Evolutionary conservation across 306 rosid species (phyloP), one percentile per base, ranked within the genome.

Genomic region (Comarum palustre): DNA sequence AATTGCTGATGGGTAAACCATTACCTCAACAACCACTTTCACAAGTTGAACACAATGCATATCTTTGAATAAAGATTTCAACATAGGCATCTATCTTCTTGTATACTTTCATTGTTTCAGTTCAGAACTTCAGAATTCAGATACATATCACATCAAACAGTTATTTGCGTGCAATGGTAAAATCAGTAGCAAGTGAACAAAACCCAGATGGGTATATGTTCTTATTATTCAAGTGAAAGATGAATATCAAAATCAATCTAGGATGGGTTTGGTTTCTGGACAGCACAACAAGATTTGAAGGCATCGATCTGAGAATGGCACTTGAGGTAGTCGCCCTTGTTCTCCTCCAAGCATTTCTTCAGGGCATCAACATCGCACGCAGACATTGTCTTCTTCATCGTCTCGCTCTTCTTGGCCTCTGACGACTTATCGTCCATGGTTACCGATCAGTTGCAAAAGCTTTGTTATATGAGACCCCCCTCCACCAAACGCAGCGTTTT

Each of bases 321-420:
- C 85, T 93, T 93, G 77, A 82, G 77, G 66, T 88, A 84, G 77
- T 90, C 92, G 5, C 97, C 97, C 4, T 89, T 89, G 80, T 85
- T 90, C 82, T 90, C 97, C 78, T 90, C 97, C 90, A 93, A 82
- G 58, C 98, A 93, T 72, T 87, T 93, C 80, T 75, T 86, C 16
- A 93, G 83, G 66, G 98, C 97, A 73, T 89, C 92, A 69, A 90
- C 90, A 66, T 93, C 91, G 74, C 97, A 93, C 11, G 92, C 51
- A 39, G 92, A 80, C 69, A 25, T 0, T 54, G 24, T 67, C 71
- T 14, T 86, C 80, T 81, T 90, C 85, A 71, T 83, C 82, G 73
- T 83, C 83, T 55, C 73, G n/a, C 32, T 42, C 72, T 46, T 63
- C 55, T 75, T 60, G 11, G 75, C 66, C 59, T 71, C 88, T 13